phyloP scores from a whole-genome alignment of 2,329 filamentous ascomycete genomes.

The Arachnopeziza araneosa region DNA sequence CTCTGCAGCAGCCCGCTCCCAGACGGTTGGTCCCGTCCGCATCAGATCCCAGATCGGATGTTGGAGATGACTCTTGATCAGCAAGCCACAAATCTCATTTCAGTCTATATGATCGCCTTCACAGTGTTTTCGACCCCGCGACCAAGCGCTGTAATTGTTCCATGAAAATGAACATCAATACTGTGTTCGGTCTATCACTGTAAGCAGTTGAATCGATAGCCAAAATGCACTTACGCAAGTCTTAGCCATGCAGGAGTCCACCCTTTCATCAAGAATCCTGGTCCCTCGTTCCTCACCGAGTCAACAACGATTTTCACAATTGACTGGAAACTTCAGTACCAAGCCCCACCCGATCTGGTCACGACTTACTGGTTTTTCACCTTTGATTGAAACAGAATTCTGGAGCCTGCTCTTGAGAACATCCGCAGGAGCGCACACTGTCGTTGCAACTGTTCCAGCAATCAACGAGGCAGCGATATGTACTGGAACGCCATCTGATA shows the following conservation, averaged over 20 bases:
- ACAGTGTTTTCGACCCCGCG: conserved; percentile 7
- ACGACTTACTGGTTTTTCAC: conserved; percentile 10
- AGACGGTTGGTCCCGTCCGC: too few species aligned
- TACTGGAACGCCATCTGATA: conserved; percentile 37
- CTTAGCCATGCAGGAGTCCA: conserved; percentile 42
- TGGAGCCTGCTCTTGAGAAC: conserved; percentile 41
- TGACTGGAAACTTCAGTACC: neutral
- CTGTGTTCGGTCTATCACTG: conserved; percentile 35
- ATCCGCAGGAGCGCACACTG: conserved; percentile 40
- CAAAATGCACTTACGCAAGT: conserved; percentile 33
- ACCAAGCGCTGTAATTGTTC: conserved; percentile 37
- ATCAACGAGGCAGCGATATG: conserved; percentile 37
- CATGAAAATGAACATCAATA: conserved; percentile 43
- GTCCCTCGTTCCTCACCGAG: conserved; percentile 35
- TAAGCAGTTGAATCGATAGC: conserved; percentile 1
- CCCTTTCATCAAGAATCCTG: conserved; percentile 40
- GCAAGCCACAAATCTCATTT: neutral
- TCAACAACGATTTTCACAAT: conserved; percentile 32
- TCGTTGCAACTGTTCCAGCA: conserved; percentile 42
- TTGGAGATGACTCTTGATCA: too few species aligned
- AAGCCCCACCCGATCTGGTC: neutral
- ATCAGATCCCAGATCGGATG: too few species aligned
- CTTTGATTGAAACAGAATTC: conserved; percentile 23
- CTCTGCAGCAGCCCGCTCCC: too few species aligned
- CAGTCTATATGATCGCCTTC: neutral